Evolutionary conservation across 306 rosid genomes (phyloP).

Genomic region (Acacia melanoxylon): DNA sequence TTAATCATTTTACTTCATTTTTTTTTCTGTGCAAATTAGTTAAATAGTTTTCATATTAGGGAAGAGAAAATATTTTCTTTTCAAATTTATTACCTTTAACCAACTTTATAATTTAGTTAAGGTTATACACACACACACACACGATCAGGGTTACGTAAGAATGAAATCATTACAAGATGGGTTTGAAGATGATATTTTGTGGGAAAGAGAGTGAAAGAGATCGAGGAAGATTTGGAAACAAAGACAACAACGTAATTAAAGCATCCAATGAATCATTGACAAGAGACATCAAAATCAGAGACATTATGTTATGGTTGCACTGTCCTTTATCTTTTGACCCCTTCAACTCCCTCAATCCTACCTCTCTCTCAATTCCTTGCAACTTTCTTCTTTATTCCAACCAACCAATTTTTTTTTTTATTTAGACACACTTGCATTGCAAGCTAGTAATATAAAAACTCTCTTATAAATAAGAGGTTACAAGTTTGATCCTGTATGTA

Average conservation of each 20-base stretch:
- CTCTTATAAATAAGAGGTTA: too few species aligned
- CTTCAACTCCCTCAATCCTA: not conserved
- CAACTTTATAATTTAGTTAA: too few species aligned
- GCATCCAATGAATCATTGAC: not conserved
- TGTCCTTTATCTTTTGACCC: not conserved
- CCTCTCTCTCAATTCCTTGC: not conserved
- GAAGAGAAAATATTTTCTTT: too few species aligned
- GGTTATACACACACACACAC: too few species aligned
- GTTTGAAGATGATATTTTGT: not conserved
- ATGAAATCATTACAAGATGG: not conserved
- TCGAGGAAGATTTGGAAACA: not conserved
- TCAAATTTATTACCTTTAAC: too few species aligned
- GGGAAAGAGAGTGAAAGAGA: not conserved
- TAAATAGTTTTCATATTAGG: too few species aligned
- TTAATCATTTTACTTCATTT: too few species aligned
- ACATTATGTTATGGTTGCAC: not conserved
- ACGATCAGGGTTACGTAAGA: not conserved
- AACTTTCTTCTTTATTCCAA: not conserved
- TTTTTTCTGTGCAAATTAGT: too few species aligned
- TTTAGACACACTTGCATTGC: too few species aligned
- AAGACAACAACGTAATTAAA: not conserved
- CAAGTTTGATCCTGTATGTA: too few species aligned
- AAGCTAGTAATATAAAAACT: too few species aligned
- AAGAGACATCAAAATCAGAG: not conserved
- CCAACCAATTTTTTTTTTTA: too few species aligned